Conservation (phyloP, 805 yeast species). For the Zygosaccharomyces gambellarensis region DNA sequence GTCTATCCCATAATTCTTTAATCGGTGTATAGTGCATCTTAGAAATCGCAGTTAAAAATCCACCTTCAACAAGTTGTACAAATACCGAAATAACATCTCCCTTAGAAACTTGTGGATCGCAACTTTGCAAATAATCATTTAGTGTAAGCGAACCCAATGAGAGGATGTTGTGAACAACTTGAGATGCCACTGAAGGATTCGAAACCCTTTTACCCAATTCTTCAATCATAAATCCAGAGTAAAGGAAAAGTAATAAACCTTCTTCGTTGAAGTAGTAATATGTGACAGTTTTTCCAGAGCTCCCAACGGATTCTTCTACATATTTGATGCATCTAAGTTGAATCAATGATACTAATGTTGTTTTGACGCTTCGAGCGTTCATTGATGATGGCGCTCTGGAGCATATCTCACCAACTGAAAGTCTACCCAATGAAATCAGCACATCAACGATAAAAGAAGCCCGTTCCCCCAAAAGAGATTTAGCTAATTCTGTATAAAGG, state of each 20-base stretch:
- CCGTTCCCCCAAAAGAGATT: constrained; percentile 61
- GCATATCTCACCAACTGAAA: constrained; percentile 51
- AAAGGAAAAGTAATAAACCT: constrained; percentile 60
- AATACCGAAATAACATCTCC: constrained; percentile 37
- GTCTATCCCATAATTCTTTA: constrained; percentile 38
- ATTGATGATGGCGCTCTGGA: constrained; percentile 39
- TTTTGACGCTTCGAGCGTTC: constrained; percentile 49
- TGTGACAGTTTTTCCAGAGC: constrained; percentile 31
- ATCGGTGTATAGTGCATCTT: constrained; percentile 35
- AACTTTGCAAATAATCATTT: constrained; percentile 42
- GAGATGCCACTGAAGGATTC: constrained; percentile 26
- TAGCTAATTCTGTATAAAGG: constrained; percentile 49
- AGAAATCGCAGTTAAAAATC: constrained; percentile 48
- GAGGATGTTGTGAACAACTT: constrained; percentile 64
- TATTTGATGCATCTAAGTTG: constrained; percentile 73
- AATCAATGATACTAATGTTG: constrained; percentile 67
- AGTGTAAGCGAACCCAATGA: constrained; percentile 62
- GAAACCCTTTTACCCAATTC: constrained; percentile 42
- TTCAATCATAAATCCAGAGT: constrained; percentile 70
- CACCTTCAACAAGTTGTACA: constrained; percentile 43
- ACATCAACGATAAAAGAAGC: constrained; percentile 60
- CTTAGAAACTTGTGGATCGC: constrained; percentile 25
- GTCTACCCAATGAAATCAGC: constrained; percentile 64
- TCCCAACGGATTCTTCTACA: constrained; percentile 44
- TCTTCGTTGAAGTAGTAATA: constrained; percentile 58